phyloP scores from a whole-genome alignment of 1,284 basidiomycete species.

The Omphalotus olearius region DNA sequence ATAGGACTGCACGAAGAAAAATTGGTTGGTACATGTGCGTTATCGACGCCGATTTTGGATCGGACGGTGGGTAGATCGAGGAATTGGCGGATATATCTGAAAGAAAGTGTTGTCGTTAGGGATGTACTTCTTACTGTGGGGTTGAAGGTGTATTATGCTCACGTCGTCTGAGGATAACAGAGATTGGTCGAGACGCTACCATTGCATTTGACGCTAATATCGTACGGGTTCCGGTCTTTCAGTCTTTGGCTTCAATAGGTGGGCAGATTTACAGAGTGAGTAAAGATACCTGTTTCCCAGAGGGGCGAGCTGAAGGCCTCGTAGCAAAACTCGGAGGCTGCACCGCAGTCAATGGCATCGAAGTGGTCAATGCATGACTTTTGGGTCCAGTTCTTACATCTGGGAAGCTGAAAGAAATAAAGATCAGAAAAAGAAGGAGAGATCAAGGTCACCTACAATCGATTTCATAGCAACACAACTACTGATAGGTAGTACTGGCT shows the following conservation, averaged over 20 bases:
- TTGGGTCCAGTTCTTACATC: constrained; percentile 46
- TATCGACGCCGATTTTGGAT: constrained; percentile 53
- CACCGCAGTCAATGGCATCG: constrained; percentile 50
- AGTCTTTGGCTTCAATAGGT: neutral
- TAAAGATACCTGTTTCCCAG: constrained; percentile 27
- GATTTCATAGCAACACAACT: constrained; percentile 47
- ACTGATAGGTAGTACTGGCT: constrained; percentile 20
- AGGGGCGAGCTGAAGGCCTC: constrained; percentile 29
- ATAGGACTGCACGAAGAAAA: constrained; percentile 45
- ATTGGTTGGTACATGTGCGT: constrained; percentile 31
- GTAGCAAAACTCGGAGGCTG: constrained; percentile 46
- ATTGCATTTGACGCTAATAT: constrained; percentile 59
- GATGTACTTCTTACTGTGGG: too few species aligned
- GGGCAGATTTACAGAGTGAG: neutral
- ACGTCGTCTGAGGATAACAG: constrained; percentile 50
- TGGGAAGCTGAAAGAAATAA: constrained; percentile 33
- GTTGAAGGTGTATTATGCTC: constrained; percentile 6
- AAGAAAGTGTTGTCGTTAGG: neutral
- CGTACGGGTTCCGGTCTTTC: constrained; percentile 50
- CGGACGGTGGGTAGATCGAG: constrained; percentile 55
- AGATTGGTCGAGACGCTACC: constrained; percentile 30
- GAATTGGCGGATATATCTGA: constrained; percentile 47
- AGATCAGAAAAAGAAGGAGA: neutral
- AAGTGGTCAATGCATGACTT: constrained; percentile 41
- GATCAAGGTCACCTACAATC: constrained; percentile 30